A percentile compares a stretch with the other conserved stretches of the same genome.
Conservation (phyloP, 1,139 yeast species). For the Kazachstania sp. region DNA sequence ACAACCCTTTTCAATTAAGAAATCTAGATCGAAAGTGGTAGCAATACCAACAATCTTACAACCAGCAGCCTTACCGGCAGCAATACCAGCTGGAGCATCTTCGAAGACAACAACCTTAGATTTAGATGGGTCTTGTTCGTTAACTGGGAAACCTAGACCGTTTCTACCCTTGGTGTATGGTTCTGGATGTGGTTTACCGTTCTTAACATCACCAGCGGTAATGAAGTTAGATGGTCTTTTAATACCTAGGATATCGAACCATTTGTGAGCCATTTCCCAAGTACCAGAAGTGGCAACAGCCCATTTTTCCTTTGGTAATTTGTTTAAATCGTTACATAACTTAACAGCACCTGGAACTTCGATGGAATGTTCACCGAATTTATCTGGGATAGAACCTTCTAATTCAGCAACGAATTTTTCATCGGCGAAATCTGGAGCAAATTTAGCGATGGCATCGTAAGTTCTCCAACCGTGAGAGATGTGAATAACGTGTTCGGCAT, state of each 20-base stretch:
- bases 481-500: constrained; percentile 62
- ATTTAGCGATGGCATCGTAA: constrained; percentile 62
- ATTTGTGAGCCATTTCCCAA: constrained; percentile 64
- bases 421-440: constrained; percentile 69
- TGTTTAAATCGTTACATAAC: constrained; percentile 36
- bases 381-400: constrained; percentile 66
- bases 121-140: constrained; percentile 31
- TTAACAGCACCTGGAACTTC: constrained; percentile 73
- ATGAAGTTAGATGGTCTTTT: constrained; percentile 65
- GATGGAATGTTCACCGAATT: constrained; percentile 62
- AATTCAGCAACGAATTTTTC: constrained; percentile 59
- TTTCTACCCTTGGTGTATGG: constrained; percentile 67
- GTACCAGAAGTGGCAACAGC: constrained; percentile 85
- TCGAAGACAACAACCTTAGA: constrained; percentile 47
- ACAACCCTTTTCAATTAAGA: constrained; percentile 70
- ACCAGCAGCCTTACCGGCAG: constrained; percentile 81
- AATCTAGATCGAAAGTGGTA: constrained; percentile 64
- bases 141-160: constrained; percentile 45
- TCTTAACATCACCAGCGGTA: constrained; percentile 69
- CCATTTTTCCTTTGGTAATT: constrained; percentile 46
- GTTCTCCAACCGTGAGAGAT: constrained; percentile 83
- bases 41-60: constrained; percentile 80
- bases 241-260: constrained; percentile 62
- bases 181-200: constrained; percentile 81
- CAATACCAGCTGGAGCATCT: constrained; percentile 44